phyloP scores from a whole-genome alignment of 2,329 filamentous ascomycete species.

The Aureobasidium uvarum region DNA sequence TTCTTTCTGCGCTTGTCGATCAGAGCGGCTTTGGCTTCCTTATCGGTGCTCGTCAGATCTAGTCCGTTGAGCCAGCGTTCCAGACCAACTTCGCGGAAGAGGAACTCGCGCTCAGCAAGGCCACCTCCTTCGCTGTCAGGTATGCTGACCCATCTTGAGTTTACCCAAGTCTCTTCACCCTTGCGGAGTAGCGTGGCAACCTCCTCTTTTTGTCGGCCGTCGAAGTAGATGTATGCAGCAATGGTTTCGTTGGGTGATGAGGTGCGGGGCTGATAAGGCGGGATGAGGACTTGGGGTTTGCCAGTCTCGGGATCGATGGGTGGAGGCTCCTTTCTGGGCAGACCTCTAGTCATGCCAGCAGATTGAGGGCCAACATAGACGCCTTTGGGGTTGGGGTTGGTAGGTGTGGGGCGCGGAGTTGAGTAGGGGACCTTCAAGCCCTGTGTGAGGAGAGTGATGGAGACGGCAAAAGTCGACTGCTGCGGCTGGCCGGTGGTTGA shows the following conservation, averaged over 20 bases:
- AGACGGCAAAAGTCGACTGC: conserved; percentile 95
- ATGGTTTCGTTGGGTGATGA: conserved; percentile 94
- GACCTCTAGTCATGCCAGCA: conserved; percentile 40
- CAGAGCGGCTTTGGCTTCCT: conserved; percentile 73
- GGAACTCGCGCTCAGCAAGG: conserved; percentile 90
- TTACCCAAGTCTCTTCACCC: conserved; percentile 98
- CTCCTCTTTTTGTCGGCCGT: conserved; percentile 91
- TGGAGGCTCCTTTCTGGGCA: conserved; percentile 56
- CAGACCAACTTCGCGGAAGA: conserved; percentile 94
- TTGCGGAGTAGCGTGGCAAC: conserved; percentile 89
- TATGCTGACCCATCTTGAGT: conserved; percentile 95
- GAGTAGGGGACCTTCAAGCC: conserved; percentile 90
- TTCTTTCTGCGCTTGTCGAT: conserved; percentile 57
- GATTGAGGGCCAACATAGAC: conserved; percentile 65
- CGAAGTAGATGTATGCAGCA: conserved; percentile 98
- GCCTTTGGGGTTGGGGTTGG: conserved; percentile 76
- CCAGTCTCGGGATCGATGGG: conserved; percentile 41
- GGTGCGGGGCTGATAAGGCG: conserved; percentile 88
- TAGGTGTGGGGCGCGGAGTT: conserved; percentile 72
- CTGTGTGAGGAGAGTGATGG: conserved; percentile 89
- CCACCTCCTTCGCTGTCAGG: conserved; percentile 88
- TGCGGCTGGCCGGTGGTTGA: conserved; percentile 73
- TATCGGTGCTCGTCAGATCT: conserved; percentile 71
- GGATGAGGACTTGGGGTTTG: conserved; percentile 59
- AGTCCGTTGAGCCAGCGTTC: conserved; percentile 96